Conservation (phyloP, 257 asterid genomes). For the Plantago elongata region DNA sequence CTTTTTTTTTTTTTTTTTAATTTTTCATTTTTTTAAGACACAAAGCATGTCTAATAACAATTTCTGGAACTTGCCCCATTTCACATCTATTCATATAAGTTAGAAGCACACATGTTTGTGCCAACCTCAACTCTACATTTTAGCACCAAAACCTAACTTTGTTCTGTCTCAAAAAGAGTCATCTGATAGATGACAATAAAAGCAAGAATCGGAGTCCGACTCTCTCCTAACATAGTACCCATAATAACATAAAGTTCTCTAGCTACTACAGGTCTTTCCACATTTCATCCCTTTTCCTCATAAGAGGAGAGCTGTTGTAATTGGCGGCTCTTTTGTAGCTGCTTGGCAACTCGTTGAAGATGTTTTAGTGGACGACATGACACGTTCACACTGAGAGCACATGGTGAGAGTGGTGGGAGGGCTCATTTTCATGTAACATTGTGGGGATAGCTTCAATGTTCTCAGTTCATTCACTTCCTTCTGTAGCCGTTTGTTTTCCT, state of each 20-base stretch:
- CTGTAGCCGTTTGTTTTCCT: constrained; percentile 74
- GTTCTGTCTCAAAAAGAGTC: not conserved
- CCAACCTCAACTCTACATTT: not conserved
- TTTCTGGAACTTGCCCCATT: no score
- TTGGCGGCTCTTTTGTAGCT: not conserved
- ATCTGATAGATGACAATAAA: no score
- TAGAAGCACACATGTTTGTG: no score
- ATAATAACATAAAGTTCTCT: not conserved
- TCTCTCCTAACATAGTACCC: not conserved
- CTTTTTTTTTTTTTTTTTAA: no score
- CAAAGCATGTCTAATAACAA: no score
- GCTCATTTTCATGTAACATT: constrained; percentile 81
- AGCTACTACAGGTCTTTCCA: not conserved
- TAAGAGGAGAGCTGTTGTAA: not conserved
- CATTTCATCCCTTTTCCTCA: not conserved
- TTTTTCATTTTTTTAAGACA: no score
- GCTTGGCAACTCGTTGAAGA: not conserved
- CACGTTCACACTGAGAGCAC: constrained; percentile 97
- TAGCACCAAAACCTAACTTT: not conserved
- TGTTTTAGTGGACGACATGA: constrained; percentile 7
- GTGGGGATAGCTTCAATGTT: constrained; percentile 78
- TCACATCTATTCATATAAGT: no score
- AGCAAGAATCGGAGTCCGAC: no score
- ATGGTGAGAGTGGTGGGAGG: constrained; percentile 95
- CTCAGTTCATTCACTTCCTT: constrained; percentile 82